These are phyloP conservation scores for Xylariaceae sp. DNA, from an alignment of 2,329 filamentous ascomycete species.

Conservation along the genomic window DNA sequence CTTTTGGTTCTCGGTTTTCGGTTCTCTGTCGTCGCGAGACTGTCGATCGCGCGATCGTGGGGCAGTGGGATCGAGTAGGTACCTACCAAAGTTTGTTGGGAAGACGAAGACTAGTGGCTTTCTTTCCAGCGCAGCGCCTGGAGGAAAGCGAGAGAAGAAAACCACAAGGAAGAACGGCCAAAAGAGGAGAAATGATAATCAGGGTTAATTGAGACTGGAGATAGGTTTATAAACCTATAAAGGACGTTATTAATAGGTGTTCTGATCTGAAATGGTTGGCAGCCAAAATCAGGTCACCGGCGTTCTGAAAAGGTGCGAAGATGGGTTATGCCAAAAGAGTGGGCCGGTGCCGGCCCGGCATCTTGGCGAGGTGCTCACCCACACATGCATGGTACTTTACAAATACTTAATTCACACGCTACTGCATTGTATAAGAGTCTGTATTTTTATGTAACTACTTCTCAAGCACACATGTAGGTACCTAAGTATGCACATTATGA, in stretches of 20 bases:
- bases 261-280: not conserved
- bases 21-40: not conserved
- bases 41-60: slow-evolving; percentile 3
- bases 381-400: no score
- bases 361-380: no score
- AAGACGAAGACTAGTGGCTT: not conserved
- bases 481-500: not conserved
- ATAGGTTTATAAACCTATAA: not conserved
- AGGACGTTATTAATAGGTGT: not conserved
- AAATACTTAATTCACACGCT: no score
- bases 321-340: no score
- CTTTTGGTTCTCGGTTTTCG: not conserved
- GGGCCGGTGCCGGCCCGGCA: no score
- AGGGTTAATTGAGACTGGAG: not conserved
- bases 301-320: not conserved
- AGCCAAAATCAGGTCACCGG: not conserved
- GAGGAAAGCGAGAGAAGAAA: not conserved
- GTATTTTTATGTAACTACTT: no score
- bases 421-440: no score
- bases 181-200: not conserved
- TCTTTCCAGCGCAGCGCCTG: not conserved
- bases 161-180: not conserved
- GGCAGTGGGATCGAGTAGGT: not conserved
- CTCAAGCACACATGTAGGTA: no score
- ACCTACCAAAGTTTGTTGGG: slow-evolving; percentile 11